Evolutionary conservation across 108 stramenopile species (phyloP), one percentile per base, ranked within the genome.

Genomic region (Parietichytrium sp.): DNA sequence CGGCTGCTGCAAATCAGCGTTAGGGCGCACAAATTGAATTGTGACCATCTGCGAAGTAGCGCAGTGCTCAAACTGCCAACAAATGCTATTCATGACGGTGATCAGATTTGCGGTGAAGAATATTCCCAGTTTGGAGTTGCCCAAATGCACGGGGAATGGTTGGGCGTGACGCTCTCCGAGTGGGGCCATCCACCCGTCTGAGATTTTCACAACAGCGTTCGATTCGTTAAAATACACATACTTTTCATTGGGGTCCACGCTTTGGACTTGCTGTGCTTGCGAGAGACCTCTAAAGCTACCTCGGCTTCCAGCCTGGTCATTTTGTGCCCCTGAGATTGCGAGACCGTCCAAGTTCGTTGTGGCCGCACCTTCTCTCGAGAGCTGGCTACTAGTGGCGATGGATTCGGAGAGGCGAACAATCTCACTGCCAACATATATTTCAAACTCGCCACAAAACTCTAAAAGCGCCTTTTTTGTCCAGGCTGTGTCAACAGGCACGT

Each of bases 21-120:
- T 72, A 7, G 61, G 61, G 12, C 61, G 42, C 33, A 72, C 61
- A 38, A 72, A 72, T 20, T 72, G 38, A 72, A 72, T 72, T 13
- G 45, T 72, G 33, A 72, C 23, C 61, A 72, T 72, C 23, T 42
- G 42, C 61, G 36, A n/a, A 10, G 61, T 72, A 10, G 4, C 8
- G 16, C 45, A 33, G 10, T 2, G 15, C n/a, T 33, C 10, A 45
- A 72, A 72, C 2, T 72, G 38, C 23, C 20, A 42, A 12, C 61
- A n/a, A 12, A 42, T 42, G 13, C 20, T 10, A 42, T 72, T 72
- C 29, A 72, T 27, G 0, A 42, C 61, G 13, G 61, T 72, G 6
- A 72, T 31, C 13, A 72, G 33, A 20, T 72, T 72, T n/a, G 61
- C 36, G 38, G 61, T 45, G 61, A 72, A 72, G 6, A 72, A 45